A percentile compares a stretch with the other conserved stretches of the same genome.
Evolutionary conservation across 495 filamentous ascomycete species (phyloP).

Genomic region (Hyaloscypha bicolor): DNA sequence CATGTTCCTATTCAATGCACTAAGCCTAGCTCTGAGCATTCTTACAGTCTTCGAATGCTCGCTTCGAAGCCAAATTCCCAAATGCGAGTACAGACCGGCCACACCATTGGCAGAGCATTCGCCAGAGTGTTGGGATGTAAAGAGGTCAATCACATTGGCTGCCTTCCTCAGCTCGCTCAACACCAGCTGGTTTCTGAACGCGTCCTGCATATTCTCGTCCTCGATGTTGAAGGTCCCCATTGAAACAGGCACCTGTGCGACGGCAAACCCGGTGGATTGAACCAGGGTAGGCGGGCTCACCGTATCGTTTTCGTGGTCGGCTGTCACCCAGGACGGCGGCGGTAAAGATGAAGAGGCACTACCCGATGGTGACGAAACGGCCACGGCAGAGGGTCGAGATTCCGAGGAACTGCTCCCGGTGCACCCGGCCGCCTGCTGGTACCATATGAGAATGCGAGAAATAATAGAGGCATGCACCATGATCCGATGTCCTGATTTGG

Average conservation of each 20-base stretch:
- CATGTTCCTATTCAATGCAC: constrained; percentile 17
- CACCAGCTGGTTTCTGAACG: constrained; percentile 28
- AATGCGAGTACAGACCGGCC: constrained; percentile 20
- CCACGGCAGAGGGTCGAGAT: constrained; percentile 12
- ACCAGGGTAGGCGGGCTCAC: constrained; percentile 20
- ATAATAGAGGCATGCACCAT: constrained; percentile 41
- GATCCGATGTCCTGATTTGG: constrained; percentile 32
- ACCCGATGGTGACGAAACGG: constrained; percentile 15
- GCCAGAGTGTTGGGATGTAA: constrained; percentile 20
- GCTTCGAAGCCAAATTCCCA: constrained; percentile 27
- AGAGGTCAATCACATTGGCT: constrained; percentile 28
- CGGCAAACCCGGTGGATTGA: constrained; percentile 27
- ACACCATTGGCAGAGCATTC: constrained; percentile 19
- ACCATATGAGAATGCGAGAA: constrained; percentile 38
- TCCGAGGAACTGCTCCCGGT: constrained; percentile 19
- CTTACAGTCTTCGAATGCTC: constrained; percentile 25
- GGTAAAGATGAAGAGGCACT: constrained; percentile 15
- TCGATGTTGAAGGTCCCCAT: constrained; percentile 32
- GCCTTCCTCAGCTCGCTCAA: constrained; percentile 30
- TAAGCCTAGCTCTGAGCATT: constrained; percentile 25
- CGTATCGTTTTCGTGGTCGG: constrained; percentile 9
- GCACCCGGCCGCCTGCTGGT: constrained; percentile 36
- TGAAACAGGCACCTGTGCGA: constrained; percentile 26
- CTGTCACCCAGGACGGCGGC: constrained; percentile 15
- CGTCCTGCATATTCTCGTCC: constrained; percentile 30